Base-by-base conservation (phyloP, 257 asterid genomes). In the Eustoma russellianum region DNA sequence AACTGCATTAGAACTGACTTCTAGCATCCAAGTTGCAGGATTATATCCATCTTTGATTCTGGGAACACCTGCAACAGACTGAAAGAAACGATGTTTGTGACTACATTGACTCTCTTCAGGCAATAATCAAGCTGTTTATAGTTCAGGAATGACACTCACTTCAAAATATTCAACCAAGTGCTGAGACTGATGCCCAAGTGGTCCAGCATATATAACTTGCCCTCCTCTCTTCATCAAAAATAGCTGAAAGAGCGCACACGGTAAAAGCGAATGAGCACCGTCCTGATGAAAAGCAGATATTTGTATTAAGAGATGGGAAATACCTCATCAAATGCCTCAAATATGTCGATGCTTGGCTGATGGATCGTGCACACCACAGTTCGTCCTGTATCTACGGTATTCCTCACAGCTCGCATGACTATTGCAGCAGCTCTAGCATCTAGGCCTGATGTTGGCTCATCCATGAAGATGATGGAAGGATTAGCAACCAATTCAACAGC, bases 351-450 rank as follows among this genome's bases (percentile, higher is more conserved):
- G 71, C 91, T 82, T 18, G 90, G 90, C 52, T 82, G 86, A 62
- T 82, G 90, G 65, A 82, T 82, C 24, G 90, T 78, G 76, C 90
- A 82, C 46, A 78, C 86, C 11, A 82, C 83, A 10, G 90, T 82
- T 73, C 91, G 67, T 18, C 91, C 87, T 0, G 91, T 82, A 55
- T 79, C 85, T 30, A 82, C 92, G 0, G 92, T 79, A 58, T 82
- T 82, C 63, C 92, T 62, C 33, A 82, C 87, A 33, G 92, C 81
- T 12, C 87, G 77, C 91, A 82, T 82, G 40, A 82, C 86, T 41
- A 82, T 79, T 16, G 91, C 92, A 35, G 92, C 87, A 49, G 92
- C 84, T 61, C 92, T 66, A 56, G 92, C 92, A 46, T 82, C 92
- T 44, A 82, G 67, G 34, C 92, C 87, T 2, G 92, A 77, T 5